Base-by-base conservation (phyloP, 2,329 filamentous ascomycete genomes). In the Colletotrichum nymphaeae region DNA sequence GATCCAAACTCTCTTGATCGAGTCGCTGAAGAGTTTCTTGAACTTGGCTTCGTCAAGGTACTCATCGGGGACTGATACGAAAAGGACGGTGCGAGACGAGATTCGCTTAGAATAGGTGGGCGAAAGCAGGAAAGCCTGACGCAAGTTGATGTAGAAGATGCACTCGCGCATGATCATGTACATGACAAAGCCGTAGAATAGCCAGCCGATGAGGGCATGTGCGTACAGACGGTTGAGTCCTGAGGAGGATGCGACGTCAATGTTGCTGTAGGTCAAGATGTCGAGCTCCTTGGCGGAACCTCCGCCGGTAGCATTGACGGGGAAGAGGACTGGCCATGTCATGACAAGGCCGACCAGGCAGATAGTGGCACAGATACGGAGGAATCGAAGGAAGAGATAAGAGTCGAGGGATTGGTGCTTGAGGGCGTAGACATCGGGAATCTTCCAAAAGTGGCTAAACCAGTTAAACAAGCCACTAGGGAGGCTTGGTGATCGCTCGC, bases 111-210 rank as follows among this genome's bases (percentile, higher is more conserved):
- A 90, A 81, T 97, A 97, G 60, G 94, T 87, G 12, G 95, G 95
- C 12, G 95, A 95, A 68, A 97, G 89, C 53, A 97, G 90, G 84
- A 97, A 98, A 0, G 96, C 96, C 84, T 98, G 96, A 75, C 95
- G 93, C 64, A 98, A 84, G 79, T 97, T 97, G 86, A 98, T 93
- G 83, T 94, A 97, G 88, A 93, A 98, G 77, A 98, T 93, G 80
- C 91, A 92, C 83, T 98, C 96, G 71, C 96, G 90, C 69, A 95
- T 93, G 75, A 98, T 91, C 79, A 94, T 92, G 83, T 94, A 97
- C 82, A 98, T 93, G 76, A 98, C 88, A 80, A 98, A 98, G 58
- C 90, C 90, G 82, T 93, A 95, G 84, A 94, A 98, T 63, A 95
- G 82, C 91, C 94, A 98, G 1, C 92, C 91, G 66, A 95, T 86